Evolutionary conservation across 2,329 filamentous ascomycete genomes (phyloP).

Genomic region (Magnaporthiopsis rhizophila): DNA sequence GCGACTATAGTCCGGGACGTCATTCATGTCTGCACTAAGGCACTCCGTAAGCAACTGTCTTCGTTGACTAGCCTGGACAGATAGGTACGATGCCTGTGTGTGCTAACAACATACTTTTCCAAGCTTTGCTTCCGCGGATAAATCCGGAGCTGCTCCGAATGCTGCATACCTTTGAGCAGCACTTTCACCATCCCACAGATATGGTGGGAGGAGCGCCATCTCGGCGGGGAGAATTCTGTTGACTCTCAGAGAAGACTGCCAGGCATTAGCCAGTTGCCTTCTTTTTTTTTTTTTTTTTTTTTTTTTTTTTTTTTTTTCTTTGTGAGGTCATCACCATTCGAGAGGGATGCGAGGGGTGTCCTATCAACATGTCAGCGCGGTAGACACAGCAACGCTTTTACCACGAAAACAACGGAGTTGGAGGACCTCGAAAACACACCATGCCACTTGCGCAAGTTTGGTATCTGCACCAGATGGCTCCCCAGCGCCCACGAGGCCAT

Average conservation of each 20-base stretch:
- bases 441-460: constrained; percentile 1
- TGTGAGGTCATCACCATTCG: neutral
- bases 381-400: constrained; percentile 1
- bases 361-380: neutral
- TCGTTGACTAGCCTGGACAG: neutral
- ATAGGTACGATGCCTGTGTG: neutral
- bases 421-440: neutral
- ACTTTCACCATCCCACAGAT: constrained; percentile 21
- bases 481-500: no score
- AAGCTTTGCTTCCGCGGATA: neutral
- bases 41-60: neutral
- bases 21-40: neutral
- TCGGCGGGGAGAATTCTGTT: constrained; percentile 22
- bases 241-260: constrained; percentile 5
- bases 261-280: neutral
- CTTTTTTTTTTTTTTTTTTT: neutral
- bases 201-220: constrained; percentile 30
- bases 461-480: neutral
- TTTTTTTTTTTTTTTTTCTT: neutral
- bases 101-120: neutral
- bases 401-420: neutral
- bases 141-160: neutral
- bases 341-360: neutral
- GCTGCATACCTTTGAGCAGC: constrained; percentile 13
- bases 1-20: neutral